Evolutionary conservation across 2,329 filamentous ascomycete species (phyloP), one percentile per base, ranked within the genome.

Genomic region (Stylonectria norvegica): DNA sequence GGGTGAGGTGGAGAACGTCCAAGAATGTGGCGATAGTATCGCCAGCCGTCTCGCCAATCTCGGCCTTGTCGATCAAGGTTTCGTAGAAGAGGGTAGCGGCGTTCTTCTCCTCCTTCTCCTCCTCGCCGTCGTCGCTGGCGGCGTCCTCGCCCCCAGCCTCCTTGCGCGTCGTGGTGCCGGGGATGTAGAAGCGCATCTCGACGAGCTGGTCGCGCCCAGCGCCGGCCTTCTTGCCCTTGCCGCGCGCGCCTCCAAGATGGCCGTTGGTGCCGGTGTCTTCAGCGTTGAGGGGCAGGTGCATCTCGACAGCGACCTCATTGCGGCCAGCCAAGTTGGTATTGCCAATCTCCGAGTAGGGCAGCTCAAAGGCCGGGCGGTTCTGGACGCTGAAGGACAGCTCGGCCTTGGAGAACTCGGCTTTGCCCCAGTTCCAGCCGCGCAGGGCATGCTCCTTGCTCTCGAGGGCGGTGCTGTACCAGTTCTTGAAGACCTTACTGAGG

Each of bases 351-450:
- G 89, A 87, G 70, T 97, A 98, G 10, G 94, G 90, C 5, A 98
- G 83, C 67, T 97, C 93, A 65, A 98, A 98, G 5, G 91, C 88
- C 3, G 93, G 93, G 56, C 89, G 83, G 67, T 96, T 98, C 63
- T 95, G 89, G 25, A 98, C 93, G 64, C 90, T 97, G 75, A 98
- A 98, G 20, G 87, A 80, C 40, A 98, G 79, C 70, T 98, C 93
- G 39, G 89, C 85, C 68, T 97, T 95, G 47, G 86, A 85, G 63
- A 98, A 95, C 59, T 98, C 93, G 50, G 89, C 88, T 69, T 97
- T 98, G 58, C 93, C 93, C 94, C 93, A 98, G 65, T 98, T 98
- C 93, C 93, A 98, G 41, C 93, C 93, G 55, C 93, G 83, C 43
- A 98, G 73, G 17, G 93, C 89, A 66, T 97, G 93, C 67, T 98